Percentiles rank a stretch among this genome's conserved stretches.
Conservation (phyloP, 305 asterid genomes). For the Vinca major region DNA sequence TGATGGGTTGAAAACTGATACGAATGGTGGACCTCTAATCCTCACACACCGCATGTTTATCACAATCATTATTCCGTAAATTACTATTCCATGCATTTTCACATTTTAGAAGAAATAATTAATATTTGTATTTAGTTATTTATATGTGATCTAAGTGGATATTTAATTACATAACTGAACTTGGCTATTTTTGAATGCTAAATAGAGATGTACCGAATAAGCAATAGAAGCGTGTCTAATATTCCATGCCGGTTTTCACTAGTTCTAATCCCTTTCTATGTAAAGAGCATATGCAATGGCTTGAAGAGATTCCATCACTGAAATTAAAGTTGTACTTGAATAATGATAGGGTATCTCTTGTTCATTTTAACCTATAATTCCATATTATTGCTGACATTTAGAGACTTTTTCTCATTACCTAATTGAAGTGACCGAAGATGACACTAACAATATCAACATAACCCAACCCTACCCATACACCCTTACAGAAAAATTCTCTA, state of each 20-base stretch:
- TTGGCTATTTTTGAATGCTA: too few species aligned
- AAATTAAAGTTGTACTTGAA: constrained; percentile 53
- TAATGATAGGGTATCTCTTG: constrained; percentile 57
- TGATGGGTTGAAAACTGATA: constrained; percentile 58
- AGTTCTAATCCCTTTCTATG: constrained; percentile 38
- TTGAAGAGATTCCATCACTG: constrained; percentile 48
- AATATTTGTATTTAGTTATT: too few species aligned
- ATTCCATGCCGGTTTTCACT: constrained; percentile 64
- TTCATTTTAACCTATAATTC: constrained; percentile 41
- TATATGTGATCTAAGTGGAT: too few species aligned
- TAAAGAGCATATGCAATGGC: constrained; percentile 34
- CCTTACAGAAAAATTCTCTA: too few species aligned
- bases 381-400: too few species aligned
- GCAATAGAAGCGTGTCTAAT: constrained; percentile 41
- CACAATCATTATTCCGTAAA: constrained; percentile 40
- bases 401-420: too few species aligned
- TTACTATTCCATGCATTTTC: constrained; percentile 42
- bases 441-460: too few species aligned
- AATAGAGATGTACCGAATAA: constrained; percentile 32
- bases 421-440: too few species aligned
- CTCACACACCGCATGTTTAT: constrained; percentile 41
- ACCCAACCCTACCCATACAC: too few species aligned
- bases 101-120: neutral
- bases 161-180: too few species aligned
- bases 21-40: constrained; percentile 63